Percentiles rank a stretch among this genome's conserved stretches.
phyloP scores from a whole-genome alignment of 352 stramenopile species.

The Phytopythium cucurbitacearum region DNA sequence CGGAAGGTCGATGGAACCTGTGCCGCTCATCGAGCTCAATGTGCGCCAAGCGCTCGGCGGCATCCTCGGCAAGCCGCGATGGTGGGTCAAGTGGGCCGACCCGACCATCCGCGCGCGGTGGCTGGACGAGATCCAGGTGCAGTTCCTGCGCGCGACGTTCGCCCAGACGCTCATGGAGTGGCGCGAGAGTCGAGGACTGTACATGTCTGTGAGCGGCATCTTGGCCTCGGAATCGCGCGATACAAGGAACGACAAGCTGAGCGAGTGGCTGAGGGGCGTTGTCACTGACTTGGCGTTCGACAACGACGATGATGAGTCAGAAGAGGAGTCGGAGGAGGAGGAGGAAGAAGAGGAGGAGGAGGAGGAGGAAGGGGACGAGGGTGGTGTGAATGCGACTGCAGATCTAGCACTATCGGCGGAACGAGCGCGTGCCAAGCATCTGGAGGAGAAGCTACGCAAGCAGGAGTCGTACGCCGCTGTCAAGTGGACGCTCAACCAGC shows the following conservation, averaged over 20 bases:
- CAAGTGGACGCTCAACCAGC: conserved; percentile 19
- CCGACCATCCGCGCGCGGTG: conserved; percentile 21
- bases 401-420: too few relatives aligned
- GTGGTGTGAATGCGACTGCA: too few relatives aligned
- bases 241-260: conserved; percentile 7
- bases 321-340: conserved; percentile 9
- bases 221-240: neutral
- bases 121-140: conserved; percentile 24
- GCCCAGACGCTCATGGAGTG: conserved; percentile 14
- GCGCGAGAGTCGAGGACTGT: conserved; percentile 6
- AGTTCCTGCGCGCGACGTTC: conserved; percentile 19
- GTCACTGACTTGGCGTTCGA: conserved; percentile 12
- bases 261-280: conserved; percentile 11
- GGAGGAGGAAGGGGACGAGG: neutral
- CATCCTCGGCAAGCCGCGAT: conserved; percentile 37
- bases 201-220: conserved; percentile 6
- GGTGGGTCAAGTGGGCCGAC: conserved; percentile 37
- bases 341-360: conserved; percentile 9
- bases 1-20: conserved; percentile 9
- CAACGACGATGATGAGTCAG: conserved; percentile 11
- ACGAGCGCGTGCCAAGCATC: neutral
- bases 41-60: conserved; percentile 24
- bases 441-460: conserved; percentile 4
- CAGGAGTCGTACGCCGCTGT: conserved; percentile 12
- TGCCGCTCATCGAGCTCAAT: conserved; percentile 26